A percentile compares a stretch with the other conserved stretches of the same genome.
Evolutionary conservation across 768 basidiomycete species (phyloP).

Genomic region (Mycena amicta): DNA sequence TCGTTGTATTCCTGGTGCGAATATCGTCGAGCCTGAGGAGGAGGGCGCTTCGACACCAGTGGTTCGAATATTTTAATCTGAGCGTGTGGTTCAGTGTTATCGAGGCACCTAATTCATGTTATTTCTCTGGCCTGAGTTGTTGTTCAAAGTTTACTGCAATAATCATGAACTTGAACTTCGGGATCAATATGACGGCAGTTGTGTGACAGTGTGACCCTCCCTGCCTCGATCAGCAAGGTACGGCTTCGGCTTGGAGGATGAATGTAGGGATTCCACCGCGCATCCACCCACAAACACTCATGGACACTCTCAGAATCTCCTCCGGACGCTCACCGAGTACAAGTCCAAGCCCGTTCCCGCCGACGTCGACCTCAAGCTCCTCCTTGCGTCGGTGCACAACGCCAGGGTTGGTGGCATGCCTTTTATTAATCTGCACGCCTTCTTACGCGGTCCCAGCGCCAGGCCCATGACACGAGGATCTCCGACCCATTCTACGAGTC

Average conservation of each 20-base stretch:
- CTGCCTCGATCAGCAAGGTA: conserved; percentile 17
- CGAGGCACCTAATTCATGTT: too few species aligned
- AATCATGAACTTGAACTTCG: too few species aligned
- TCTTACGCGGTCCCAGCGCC: conserved; percentile 40
- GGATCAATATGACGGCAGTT: neutral
- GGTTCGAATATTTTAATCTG: too few species aligned
- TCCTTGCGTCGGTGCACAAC: conserved; percentile 86
- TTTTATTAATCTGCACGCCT: conserved; percentile 9
- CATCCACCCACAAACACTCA: conserved; percentile 4
- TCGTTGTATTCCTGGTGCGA: too few species aligned
- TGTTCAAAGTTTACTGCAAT: too few species aligned
- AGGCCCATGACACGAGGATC: conserved; percentile 64
- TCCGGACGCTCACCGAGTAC: conserved; percentile 82
- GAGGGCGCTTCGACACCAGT: too few species aligned
- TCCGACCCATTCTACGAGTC: conserved; percentile 93
- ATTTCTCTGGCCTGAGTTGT: too few species aligned
- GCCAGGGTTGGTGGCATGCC: conserved; percentile 66
- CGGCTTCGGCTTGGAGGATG: conserved; percentile 38
- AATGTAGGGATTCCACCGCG: conserved; percentile 37
- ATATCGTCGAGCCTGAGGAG: too few species aligned
- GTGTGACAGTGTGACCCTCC: neutral
- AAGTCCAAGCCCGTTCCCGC: conserved; percentile 61
- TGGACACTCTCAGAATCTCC: conserved; percentile 66
- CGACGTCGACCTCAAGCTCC: conserved; percentile 75
- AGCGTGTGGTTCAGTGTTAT: too few species aligned